A percentile compares a stretch with the other conserved stretches of the same genome.
phyloP scores from a whole-genome alignment of 129 eudicot genomes.

The Daucus carota region DH1_v3.0 NC_030384.2:40540001-40540500 shows the following conservation, averaged over 20 bases:
- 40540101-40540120: conserved; percentile 45
- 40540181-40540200: conserved; percentile 43
- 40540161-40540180: conserved; percentile 45
- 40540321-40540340: conserved; percentile 67
- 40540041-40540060: conserved; percentile 48
- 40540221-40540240: conserved; percentile 54
- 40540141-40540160: conserved; percentile 57
- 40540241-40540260: conserved; percentile 55
- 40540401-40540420: conserved; percentile 43
- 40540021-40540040: conserved; percentile 41
- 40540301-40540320: conserved; percentile 53
- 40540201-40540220: conserved; percentile 45
- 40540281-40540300: conserved; percentile 45
- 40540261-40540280: conserved; percentile 31
- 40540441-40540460: conserved; percentile 20
- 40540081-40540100: conserved; percentile 37
- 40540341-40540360: conserved; percentile 63
- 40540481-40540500: conserved; percentile 36
- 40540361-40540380: conserved; percentile 94
- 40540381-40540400: conserved; percentile 52
- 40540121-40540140: conserved; percentile 51
- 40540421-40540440: conserved; percentile 48
- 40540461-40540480: conserved; percentile 33
- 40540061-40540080: conserved; percentile 56
- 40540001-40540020: conserved; percentile 54